Base-by-base conservation (phyloP, 2,329 filamentous ascomycete genomes). In the Epichloe elymi region DNA sequence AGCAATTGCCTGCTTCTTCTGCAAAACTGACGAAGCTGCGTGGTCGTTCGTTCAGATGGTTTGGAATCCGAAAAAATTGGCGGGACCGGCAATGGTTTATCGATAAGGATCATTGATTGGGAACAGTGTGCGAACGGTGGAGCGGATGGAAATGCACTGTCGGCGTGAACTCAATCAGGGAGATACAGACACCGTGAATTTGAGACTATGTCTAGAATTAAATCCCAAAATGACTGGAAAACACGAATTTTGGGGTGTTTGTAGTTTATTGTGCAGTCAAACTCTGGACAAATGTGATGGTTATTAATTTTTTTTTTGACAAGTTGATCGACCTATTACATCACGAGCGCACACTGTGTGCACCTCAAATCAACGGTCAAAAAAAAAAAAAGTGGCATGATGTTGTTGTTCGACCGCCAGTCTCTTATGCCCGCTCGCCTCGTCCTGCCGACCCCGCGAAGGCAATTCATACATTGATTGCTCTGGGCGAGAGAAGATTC, bases 41-140 rank as follows among this genome's bases (percentile, higher is more conserved):
- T 38, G 7, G n/a, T 35, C 19, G 11, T 14, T n/a, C 14, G 11
- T 15, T 10, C 35, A n/a, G 20, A 47, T 42, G 17, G 26, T 17
- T 17, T 36, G 14, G 44, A 37, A 15, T 50, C 20, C 48, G 59
- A 60, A 56, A 58, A 58, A 54, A 59, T 60, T 57, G 57, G 59
- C 58, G 57, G 56, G 58, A 60, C 54, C 12, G 14, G n/a, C 5
- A 23, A 39, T 11, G 38, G 5, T 38, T 52, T 60, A 67, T 67
- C 65, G 65, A 67, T 67, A 67, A 67, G 15, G 15, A 42, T 17
- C 26, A 26, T 39, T 39, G 23, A 3, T 10, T 39, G 2, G 5
- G 20, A 6, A 55, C 53, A 52, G 55, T 56, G 55, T 53, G 53
- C 46, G 41, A 38, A 33, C 2, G 14, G 26, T 12, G 35, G 19